Conservation (phyloP, 108 stramenopile genomes). For the Cyclotella kingstonii region DNA sequence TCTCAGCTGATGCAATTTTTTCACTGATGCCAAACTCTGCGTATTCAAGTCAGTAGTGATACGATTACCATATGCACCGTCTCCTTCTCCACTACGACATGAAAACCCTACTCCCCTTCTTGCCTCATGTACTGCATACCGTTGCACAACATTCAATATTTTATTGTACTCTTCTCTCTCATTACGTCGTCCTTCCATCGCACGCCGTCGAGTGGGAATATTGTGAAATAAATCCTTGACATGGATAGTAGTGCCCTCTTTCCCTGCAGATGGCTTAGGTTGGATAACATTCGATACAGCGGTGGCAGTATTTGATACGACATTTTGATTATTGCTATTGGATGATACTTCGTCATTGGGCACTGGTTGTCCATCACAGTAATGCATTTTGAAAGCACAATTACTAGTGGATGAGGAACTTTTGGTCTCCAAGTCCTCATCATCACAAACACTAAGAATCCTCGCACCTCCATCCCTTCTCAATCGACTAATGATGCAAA, state of each 20-base stretch:
- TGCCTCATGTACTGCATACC: slow-evolving; percentile 91
- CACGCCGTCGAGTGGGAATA: slow-evolving; percentile 80
- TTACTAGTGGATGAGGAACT: not conserved
- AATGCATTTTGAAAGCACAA: slow-evolving; percentile 78
- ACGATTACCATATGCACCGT: slow-evolving; percentile 5
- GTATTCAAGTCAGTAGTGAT: slow-evolving; percentile 67
- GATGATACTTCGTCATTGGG: slow-evolving; percentile 10
- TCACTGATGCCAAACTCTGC: slow-evolving; percentile 48
- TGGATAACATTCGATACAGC: not conserved
- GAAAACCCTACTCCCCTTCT: slow-evolving; percentile 79
- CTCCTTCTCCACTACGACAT: slow-evolving; percentile 57
- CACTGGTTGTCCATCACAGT: slow-evolving; percentile 66
- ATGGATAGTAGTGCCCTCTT: slow-evolving; percentile 86
- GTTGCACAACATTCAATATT: slow-evolving; percentile 80
- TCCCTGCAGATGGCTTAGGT: slow-evolving; percentile 88
- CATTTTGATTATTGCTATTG: slow-evolving; percentile 25
- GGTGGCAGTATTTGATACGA: slow-evolving; percentile 4
- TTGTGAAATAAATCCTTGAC: slow-evolving; percentile 97
- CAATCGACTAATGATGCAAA: slow-evolving; percentile 49
- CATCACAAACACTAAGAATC: not conserved
- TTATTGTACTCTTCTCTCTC: slow-evolving; percentile 86
- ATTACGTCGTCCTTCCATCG: slow-evolving; percentile 55
- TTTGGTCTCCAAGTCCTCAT: slow-evolving; percentile 4
- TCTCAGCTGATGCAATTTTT: slow-evolving; percentile 35
- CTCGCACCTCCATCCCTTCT: not conserved